Percentiles rank a stretch among this genome's conserved stretches.
Evolutionary conservation across 805 yeast genomes (phyloP).

Genomic region (Ogataea pilisensis): DNA sequence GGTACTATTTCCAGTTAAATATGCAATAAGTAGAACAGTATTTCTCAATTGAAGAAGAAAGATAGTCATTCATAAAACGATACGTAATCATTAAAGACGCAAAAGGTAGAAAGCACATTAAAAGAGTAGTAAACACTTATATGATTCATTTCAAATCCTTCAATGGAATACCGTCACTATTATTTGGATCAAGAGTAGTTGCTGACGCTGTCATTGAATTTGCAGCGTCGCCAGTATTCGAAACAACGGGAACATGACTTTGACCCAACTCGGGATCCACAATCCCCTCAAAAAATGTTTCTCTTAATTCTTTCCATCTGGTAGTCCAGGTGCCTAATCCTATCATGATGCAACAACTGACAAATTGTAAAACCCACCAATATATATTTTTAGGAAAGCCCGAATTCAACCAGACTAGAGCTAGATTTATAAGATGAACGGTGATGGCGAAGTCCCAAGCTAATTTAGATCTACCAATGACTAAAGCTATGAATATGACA

Average conservation of each 20-base stretch:
- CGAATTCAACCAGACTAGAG: conserved; percentile 63
- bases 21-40: not conserved
- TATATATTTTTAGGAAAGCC: conserved; percentile 64
- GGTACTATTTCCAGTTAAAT: not conserved
- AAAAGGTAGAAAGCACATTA: too few species aligned
- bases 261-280: conserved; percentile 54
- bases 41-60: too few species aligned
- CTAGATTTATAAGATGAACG: conserved; percentile 72
- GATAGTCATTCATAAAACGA: not conserved
- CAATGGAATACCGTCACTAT: conserved; percentile 9
- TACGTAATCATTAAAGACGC: not conserved
- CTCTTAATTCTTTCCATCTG: conserved; percentile 86
- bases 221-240: not conserved
- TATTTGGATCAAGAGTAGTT: conserved; percentile 10
- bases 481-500: conserved; percentile 76
- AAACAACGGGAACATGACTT: conserved; percentile 1
- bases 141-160: conserved; percentile 9
- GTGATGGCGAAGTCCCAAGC: conserved; percentile 98
- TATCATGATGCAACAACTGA: conserved; percentile 66
- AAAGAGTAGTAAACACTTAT: too few species aligned
- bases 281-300: conserved; percentile 84
- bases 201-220: conserved; percentile 9
- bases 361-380: conserved; percentile 82
- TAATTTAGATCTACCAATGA: conserved; percentile 87
- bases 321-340: conserved; percentile 85